Evolutionary conservation across 345 rosid species (phyloP), one percentile per base, ranked within the genome.

Genomic region (Barbarea vulgaris): DNA sequence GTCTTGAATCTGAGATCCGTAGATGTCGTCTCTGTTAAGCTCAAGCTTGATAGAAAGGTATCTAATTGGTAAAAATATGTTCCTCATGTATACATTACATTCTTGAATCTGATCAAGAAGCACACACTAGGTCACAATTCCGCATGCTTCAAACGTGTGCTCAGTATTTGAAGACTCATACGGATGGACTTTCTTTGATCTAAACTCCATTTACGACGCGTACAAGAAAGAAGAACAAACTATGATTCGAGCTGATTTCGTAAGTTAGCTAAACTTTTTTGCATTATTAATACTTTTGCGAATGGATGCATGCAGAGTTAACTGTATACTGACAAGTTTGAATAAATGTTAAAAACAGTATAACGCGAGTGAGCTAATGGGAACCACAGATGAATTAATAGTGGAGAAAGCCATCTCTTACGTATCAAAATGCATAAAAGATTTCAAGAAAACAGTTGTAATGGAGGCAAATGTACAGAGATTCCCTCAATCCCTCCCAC

Each of bases 111-210:
- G 63, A 57, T 30, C 42, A 14, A 33, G 13, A 18, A 10, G 7
- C 42, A n/a, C n/a, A n/a, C 24, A 44, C 28, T 83, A 87, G 89
- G 85, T 87, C 64, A 66, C 4, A 22, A 72, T 89, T 67, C 87
- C 87, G 24, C 76, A 82, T 76, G 80, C 87, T 13, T 55, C 79
- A 67, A 89, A 87, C 55, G 80, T 79, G 44, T 85, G 86, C 50
- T 77, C 85, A 13, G 46, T 25, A 2, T 25, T 86, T 81, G 46
- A 41, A 62, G 78, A 84, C 69, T 80, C 84, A 51, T 65, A 77
- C 31, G 83, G 86, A 1, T 84, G 87, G 85, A 81, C 87, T 27
- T 82, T 89, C 85, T 86, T 82, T 19, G 74, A 87, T 76, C 77
- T 86, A 84, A 87, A 81, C 55, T 81, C 48, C n/a, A 81, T 84